Evolutionary conservation across 441 rosid species (phyloP).

Genomic region (Arabidopsis hybrid): DNA sequence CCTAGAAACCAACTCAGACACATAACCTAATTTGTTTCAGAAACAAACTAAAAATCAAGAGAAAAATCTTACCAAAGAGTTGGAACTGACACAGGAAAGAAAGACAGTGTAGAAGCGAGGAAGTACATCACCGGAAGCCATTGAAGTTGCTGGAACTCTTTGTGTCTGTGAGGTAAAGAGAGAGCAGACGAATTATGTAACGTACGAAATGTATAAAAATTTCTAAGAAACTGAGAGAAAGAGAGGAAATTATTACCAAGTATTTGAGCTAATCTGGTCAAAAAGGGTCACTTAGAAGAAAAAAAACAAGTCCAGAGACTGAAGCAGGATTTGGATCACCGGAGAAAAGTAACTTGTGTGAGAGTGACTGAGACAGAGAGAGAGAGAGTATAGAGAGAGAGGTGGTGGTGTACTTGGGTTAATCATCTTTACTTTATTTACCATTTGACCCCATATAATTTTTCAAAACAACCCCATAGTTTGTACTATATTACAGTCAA

Average conservation of each 20-base stretch:
- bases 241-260: neutral
- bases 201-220: neutral
- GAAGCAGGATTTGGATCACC: neutral
- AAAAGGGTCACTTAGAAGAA: too few relatives aligned
- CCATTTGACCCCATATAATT: neutral
- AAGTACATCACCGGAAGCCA: constrained; percentile 2
- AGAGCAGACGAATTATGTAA: neutral
- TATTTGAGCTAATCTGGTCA: too few relatives aligned
- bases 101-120: neutral
- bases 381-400: neutral
- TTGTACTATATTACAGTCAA: neutral
- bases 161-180: neutral
- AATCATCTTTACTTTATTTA: neutral
- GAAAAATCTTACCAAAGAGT: constrained; percentile 1
- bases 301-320: neutral
- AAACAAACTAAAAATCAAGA: neutral
- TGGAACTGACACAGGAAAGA: neutral
- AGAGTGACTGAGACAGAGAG: neutral
- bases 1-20: neutral
- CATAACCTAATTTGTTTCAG: neutral
- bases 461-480: neutral
- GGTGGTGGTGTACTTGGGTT: neutral
- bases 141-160: neutral
- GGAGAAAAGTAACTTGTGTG: neutral
- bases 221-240: neutral